These are phyloP conservation scores for Pulveroboletus sp. DNA, from an alignment of 768 basidiomycete species.

Conservation along the genomic window DNA sequence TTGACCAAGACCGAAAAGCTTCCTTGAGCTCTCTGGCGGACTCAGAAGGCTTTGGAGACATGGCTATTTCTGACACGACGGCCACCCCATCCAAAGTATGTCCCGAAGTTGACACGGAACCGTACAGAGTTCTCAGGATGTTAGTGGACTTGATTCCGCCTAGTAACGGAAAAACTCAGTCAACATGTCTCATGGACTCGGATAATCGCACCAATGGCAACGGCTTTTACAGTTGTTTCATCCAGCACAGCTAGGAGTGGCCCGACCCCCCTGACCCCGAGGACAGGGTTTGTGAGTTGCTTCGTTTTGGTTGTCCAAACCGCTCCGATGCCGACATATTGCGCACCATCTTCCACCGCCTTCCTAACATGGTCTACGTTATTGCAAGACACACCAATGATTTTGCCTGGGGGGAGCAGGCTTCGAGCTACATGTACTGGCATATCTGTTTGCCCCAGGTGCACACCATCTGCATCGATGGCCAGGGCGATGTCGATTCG, in stretches of 20 bases:
- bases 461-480: constrained; percentile 72
- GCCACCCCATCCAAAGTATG: constrained; percentile 77
- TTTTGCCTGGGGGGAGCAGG: constrained; percentile 62
- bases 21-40: constrained; percentile 46
- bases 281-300: constrained; percentile 53
- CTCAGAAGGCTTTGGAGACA: constrained; percentile 50
- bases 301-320: constrained; percentile 83
- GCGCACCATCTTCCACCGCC: constrained; percentile 62
- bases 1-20: constrained; percentile 35
- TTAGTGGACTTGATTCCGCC: constrained; percentile 86
- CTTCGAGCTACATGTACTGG: constrained; percentile 58
- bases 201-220: constrained; percentile 71
- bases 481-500: constrained; percentile 85
- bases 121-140: constrained; percentile 70
- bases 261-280: constrained; percentile 75
- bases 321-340: constrained; percentile 88
- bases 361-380: constrained; percentile 57
- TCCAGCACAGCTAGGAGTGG: constrained; percentile 60
- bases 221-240: constrained; percentile 61
- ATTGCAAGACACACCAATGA: constrained; percentile 82
- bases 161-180: constrained; percentile 27
- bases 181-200: background rate
- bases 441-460: constrained; percentile 89
- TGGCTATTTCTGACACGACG: constrained; percentile 82
- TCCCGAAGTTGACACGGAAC: constrained; percentile 54